Conservation (phyloP, 345 rosid species). For the Euphorbia peplus region DNA sequence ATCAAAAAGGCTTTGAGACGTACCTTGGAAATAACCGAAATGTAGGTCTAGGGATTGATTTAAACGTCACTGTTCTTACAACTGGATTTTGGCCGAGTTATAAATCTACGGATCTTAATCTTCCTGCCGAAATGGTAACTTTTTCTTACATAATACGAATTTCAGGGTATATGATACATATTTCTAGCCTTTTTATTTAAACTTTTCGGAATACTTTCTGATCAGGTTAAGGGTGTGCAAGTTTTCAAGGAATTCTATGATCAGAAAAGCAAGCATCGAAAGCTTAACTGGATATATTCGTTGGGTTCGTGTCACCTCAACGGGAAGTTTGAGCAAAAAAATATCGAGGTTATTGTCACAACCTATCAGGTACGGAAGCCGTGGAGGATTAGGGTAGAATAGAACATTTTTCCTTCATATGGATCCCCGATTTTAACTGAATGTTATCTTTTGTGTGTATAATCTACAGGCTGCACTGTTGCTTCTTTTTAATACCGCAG, state of each 20-base stretch:
- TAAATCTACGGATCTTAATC: slow-evolving; percentile 74
- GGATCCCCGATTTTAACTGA: background rate
- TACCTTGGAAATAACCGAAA: slow-evolving; percentile 52
- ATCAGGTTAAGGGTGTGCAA: slow-evolving; percentile 68
- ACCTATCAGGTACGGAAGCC: slow-evolving; percentile 97
- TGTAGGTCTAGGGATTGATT: slow-evolving; percentile 69
- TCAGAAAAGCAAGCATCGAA: slow-evolving; percentile 56
- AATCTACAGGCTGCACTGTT: slow-evolving; percentile 72
- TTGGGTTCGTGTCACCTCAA: slow-evolving; percentile 55
- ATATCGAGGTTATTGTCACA: slow-evolving; percentile 61
- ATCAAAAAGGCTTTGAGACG: slow-evolving; percentile 67
- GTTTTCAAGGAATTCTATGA: slow-evolving; percentile 63
- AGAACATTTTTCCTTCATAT: background rate
- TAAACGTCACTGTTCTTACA: slow-evolving; percentile 79
- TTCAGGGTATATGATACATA: background rate
- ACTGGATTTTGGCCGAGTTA: slow-evolving; percentile 94
- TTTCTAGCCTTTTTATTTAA: background rate
- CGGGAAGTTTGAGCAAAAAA: slow-evolving; percentile 63
- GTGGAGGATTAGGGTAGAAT: background rate
- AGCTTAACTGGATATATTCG: slow-evolving; percentile 71
- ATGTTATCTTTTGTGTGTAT: background rate
- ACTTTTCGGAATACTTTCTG: slow-evolving; percentile 4
- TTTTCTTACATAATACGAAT: background rate
- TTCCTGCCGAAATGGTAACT: slow-evolving; percentile 75
- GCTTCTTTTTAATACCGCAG: slow-evolving; percentile 76